phyloP scores from a whole-genome alignment of 257 asterid genomes.

The Misopates orontium region DNA sequence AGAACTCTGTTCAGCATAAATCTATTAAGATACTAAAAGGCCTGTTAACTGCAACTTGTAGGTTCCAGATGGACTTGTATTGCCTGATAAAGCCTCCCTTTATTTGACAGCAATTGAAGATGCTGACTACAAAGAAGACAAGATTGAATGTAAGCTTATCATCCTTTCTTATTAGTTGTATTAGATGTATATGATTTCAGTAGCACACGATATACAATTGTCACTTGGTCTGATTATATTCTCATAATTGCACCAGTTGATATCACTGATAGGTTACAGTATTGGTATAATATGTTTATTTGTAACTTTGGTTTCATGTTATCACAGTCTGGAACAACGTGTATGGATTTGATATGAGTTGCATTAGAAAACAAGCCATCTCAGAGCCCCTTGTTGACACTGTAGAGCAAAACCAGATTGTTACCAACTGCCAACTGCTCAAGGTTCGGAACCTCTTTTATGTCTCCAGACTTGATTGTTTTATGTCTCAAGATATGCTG shows the following conservation, averaged over 20 bases:
- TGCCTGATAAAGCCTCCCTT: constrained; percentile 92
- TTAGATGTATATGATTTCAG: constrained; percentile 18
- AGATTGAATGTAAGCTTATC: constrained; percentile 78
- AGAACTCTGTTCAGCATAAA: neutral
- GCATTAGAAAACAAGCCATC: constrained; percentile 90
- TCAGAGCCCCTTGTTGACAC: constrained; percentile 94
- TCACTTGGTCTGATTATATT: constrained; percentile 5
- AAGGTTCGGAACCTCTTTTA: constrained; percentile 54
- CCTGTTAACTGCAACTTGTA: constrained; percentile 27
- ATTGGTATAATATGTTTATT: neutral
- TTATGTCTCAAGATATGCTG: neutral
- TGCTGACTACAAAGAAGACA: constrained; percentile 96
- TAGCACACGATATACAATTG: neutral
- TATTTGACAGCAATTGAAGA: constrained; percentile 93
- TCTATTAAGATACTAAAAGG: neutral
- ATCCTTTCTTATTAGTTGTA: constrained; percentile 18
- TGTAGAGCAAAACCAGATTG: constrained; percentile 91
- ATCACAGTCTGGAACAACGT: constrained; percentile 69
- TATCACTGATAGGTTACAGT: neutral
- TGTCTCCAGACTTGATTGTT: constrained; percentile 16
- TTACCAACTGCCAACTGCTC: constrained; percentile 75
- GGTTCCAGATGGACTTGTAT: constrained; percentile 72
- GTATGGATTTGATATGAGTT: constrained; percentile 96
- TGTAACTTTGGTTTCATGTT: constrained; percentile 16
- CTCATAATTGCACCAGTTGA: constrained; percentile 3